These are phyloP conservation scores for Chamaenerion angustifolium DNA, from an alignment of 345 rosid genomes.

Conservation along the genomic window DNA sequence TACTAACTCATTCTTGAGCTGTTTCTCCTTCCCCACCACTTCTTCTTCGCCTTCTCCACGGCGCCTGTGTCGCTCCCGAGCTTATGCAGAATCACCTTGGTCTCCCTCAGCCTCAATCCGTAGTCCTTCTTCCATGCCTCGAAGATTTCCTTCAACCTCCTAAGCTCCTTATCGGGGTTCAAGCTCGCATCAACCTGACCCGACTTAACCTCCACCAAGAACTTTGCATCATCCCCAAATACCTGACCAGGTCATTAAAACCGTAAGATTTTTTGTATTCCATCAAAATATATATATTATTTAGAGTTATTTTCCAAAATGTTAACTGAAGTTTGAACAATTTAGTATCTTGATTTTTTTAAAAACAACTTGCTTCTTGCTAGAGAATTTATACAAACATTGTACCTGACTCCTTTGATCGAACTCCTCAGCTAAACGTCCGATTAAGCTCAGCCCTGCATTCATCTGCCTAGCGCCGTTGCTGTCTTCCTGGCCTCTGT, in stretches of 20 bases:
- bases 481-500: constrained; percentile 18
- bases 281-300: too few relatives aligned
- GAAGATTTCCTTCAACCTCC: constrained; percentile 89
- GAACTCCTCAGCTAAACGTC: constrained; percentile 84
- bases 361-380: too few relatives aligned
- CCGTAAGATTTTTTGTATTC: too few relatives aligned
- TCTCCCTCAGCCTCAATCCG: constrained; percentile 64
- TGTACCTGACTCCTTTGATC: constrained; percentile 68
- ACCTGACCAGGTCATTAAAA: constrained; percentile 29
- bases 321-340: too few relatives aligned
- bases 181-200: constrained; percentile 93
- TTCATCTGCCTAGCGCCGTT: constrained; percentile 72
- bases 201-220: constrained; percentile 91
- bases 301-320: too few relatives aligned
- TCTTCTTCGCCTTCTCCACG: constrained; percentile 57
- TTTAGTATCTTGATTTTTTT: too few relatives aligned
- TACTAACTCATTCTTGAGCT: constrained; percentile 47
- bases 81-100: constrained; percentile 70
- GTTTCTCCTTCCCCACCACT: constrained; percentile 97
- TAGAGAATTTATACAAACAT: too few relatives aligned
- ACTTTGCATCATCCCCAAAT: constrained; percentile 90
- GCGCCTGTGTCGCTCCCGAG: constrained; percentile 69
- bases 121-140: constrained; percentile 99
- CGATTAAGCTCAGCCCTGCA: constrained; percentile 75
- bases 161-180: constrained; percentile 77